Conservation (phyloP, 495 filamentous ascomycete species). For the Lichenothelia convexa region DNA sequence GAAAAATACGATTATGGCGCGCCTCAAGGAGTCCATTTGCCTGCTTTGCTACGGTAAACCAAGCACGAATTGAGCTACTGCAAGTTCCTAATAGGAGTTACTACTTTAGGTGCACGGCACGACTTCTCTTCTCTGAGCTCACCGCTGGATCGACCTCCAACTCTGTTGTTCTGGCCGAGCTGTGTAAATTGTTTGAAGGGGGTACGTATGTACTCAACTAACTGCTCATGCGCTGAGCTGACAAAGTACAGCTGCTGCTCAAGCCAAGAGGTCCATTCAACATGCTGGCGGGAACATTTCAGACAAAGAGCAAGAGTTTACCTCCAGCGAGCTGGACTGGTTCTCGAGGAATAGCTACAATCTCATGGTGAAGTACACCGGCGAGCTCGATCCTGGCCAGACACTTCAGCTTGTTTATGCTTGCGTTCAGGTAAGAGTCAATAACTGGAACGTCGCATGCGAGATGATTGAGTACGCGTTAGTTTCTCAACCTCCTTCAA, state of each 20-base stretch:
- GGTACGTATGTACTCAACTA: slow-evolving; percentile 22
- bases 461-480: slow-evolving; percentile 3
- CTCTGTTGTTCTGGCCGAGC: slow-evolving; percentile 23
- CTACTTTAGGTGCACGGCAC: slow-evolving; percentile 34
- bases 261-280: slow-evolving; percentile 23
- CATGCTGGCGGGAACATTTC: slow-evolving; percentile 11
- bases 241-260: slow-evolving; percentile 21
- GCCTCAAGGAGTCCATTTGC: slow-evolving; percentile 39
- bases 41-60: slow-evolving; percentile 41
- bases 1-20: slow-evolving; percentile 32
- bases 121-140: slow-evolving; percentile 37
- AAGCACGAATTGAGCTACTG: no score
- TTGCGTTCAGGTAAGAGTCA: slow-evolving; percentile 30
- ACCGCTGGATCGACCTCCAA: slow-evolving; percentile 19
- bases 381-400: slow-evolving; percentile 31
- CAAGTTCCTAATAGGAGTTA: no score
- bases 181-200: slow-evolving; percentile 45
- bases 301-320: slow-evolving; percentile 28
- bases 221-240: slow-evolving; percentile 1
- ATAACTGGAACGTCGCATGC: background rate
- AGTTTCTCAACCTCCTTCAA: slow-evolving; percentile 43
- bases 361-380: slow-evolving; percentile 41
- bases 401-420: slow-evolving; percentile 37
- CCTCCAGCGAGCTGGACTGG: slow-evolving; percentile 53
- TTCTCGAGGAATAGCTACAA: slow-evolving; percentile 67